Evolutionary conservation across 108 stramenopile species (phyloP), one percentile per base, ranked within the genome.

Genomic region (Skeletonema tropicum): DNA sequence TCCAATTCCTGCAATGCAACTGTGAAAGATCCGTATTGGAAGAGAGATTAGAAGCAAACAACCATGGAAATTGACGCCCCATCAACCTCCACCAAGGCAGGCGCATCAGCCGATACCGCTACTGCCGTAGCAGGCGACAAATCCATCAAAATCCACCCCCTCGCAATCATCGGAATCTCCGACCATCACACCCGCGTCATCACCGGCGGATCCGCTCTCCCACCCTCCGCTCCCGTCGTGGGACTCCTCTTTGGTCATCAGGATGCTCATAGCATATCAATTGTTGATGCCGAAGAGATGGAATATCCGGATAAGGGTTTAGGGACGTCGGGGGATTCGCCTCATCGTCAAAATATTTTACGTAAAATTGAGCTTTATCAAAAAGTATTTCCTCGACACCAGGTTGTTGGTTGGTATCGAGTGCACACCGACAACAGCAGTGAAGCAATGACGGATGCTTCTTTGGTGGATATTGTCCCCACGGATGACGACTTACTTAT

Each of bases 391-490:
- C 90, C 94, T 29, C 69, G 74, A 13, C 91, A 92, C 60, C 31
- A 60, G 13, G 94, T 92, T 5, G 86, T 94, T 11, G 94, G 94
- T 17, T 94, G 94, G 94, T 94, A 94, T 71, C 86, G 88, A 9
- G 93, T 89, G 0, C 57, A 66, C 15, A 69, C 31, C 12, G 62
- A 71, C 59, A 73, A 83, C 35, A 36, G 29, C 21, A 38, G 8
- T 6, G 14, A 25, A 68, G 68, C 5, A 17, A 60, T 55, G 52
- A 39, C 9, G 11, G 38, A 39, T 12, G 38, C 38, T 39, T 39
- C 17, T 39, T 39, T 12, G 7, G 62, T 64, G 31, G 36, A 60
- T 35, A 21, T 25, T n/a, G 60, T 39, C 77, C 88, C 89, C 23
- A 85, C 86, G 1, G 62, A 62, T 26, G 60, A 82, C 11, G 93